These are phyloP conservation scores for Globisporangium rhizosaccharum DNA, from an alignment of 352 stramenopile genomes.

Conservation along the genomic window DNA sequence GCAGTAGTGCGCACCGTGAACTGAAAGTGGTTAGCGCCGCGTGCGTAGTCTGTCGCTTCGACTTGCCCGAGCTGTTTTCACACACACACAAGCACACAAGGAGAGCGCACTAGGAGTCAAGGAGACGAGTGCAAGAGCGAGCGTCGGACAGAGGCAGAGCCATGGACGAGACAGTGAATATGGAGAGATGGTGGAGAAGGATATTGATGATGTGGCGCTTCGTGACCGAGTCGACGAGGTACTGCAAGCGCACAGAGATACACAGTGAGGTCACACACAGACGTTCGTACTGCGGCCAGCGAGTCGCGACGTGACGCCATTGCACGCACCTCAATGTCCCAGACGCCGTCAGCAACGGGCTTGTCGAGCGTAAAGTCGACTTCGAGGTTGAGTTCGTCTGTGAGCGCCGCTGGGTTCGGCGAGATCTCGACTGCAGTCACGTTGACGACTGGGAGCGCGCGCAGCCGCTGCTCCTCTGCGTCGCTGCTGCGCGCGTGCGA, in stretches of 20 bases:
- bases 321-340: conserved; percentile 63
- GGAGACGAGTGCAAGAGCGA: conserved; percentile 6
- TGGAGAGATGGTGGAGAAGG: conserved; percentile 24
- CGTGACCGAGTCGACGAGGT: conserved; percentile 78
- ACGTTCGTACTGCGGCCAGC: neutral
- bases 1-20: conserved; percentile 56
- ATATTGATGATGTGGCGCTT: conserved; percentile 88
- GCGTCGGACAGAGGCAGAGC: neutral
- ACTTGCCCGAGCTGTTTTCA: conserved; percentile 69
- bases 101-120: conserved; percentile 19
- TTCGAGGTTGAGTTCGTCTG: conserved; percentile 73
- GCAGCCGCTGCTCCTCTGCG: conserved; percentile 41
- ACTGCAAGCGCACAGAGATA: conserved; percentile 26
- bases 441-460: conserved; percentile 46
- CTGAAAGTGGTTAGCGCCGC: conserved; percentile 76
- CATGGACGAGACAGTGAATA: neutral
- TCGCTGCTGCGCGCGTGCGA: conserved; percentile 9
- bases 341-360: conserved; percentile 56
- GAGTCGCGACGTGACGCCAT: neutral
- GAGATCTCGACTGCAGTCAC: conserved; percentile 78
- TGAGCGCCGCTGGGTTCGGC: conserved; percentile 70
- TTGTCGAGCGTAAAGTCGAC: conserved; percentile 73
- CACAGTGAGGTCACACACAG: neutral
- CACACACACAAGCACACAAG: conserved; percentile 1
- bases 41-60: conserved; percentile 49